These are phyloP conservation scores for Exophiala viscosa DNA, from an alignment of 2,329 filamentous ascomycete species.

Conservation along the genomic window DNA sequence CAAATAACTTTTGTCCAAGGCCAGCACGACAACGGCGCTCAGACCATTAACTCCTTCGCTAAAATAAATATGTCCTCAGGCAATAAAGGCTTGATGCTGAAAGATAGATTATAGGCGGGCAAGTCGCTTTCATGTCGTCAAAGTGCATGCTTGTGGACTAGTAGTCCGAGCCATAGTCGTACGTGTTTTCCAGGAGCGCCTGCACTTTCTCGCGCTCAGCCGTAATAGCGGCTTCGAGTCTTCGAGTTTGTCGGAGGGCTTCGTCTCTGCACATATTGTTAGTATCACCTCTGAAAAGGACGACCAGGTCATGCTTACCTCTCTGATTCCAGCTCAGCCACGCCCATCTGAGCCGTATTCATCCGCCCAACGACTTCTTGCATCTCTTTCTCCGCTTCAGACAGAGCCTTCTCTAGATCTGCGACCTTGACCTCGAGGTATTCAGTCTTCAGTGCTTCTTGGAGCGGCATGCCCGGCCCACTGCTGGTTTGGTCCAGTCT, in stretches of 20 bases:
- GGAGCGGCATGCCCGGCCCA: constrained; percentile 56
- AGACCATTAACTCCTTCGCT: constrained; percentile 1
- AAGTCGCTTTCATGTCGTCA: background rate
- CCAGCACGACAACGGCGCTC: background rate
- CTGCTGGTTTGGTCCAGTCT: constrained; percentile 60
- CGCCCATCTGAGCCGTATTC: constrained; percentile 79
- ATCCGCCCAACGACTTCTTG: constrained; percentile 77
- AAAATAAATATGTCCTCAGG: background rate
- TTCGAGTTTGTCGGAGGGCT: constrained; percentile 66
- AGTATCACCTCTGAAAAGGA: constrained; percentile 21
- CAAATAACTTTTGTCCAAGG: background rate
- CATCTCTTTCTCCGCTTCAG: constrained; percentile 75
- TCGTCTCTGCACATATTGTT: constrained; percentile 54
- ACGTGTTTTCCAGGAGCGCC: constrained; percentile 14
- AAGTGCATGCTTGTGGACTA: constrained; percentile 1
- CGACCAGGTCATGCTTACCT: constrained; percentile 34
- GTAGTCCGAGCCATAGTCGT: constrained; percentile 21
- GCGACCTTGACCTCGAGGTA: constrained; percentile 72
- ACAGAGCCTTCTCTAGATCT: constrained; percentile 78
- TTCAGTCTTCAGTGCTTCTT: constrained; percentile 70
- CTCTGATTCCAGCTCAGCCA: constrained; percentile 66
- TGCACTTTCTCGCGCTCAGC: constrained; percentile 55
- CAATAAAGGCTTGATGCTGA: background rate
- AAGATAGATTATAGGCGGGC: background rate
- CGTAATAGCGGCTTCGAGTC: constrained; percentile 64